Evolutionary conservation across 169 alveolate genomes (phyloP), one percentile per base, ranked within the genome.

Genomic region (Fabrea salina): DNA sequence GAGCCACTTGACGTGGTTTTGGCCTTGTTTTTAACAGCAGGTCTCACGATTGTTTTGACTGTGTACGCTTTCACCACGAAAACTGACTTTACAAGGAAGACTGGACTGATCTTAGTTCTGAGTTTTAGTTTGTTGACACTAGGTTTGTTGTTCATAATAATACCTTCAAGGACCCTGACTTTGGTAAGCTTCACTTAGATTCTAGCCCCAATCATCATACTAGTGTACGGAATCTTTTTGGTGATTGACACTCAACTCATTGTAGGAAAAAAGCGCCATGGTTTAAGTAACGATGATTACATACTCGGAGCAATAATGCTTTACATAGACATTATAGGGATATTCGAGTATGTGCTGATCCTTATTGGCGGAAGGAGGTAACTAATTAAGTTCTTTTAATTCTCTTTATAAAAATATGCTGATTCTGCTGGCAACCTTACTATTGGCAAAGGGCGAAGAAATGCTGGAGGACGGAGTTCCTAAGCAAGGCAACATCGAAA

Each of bases 11-110:
- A 35, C 22, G 95, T 91, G 11, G 33, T 91, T 1, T 13, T 78
- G 6, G 93, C 95, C 11, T 85, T 78, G 19, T 22, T 84, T 8
- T 53, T 88, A 88, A 91, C 95, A 5, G 66, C 80, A 27, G 92
- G 86, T 2, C 77, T 84, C 19, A 84, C 90, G 19, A 27, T 76
- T 27, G 91, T 82, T 8, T 72, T 91, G 4, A 86, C 92, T 43
- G 57, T 74, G 7, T 87, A 79, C 78, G 93, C 95, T 13, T 30
- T 53, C 37, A 80, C 72, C 5, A 87, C 95, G 32, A 83, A 76
- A 35, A 41, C 25, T 1, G 91, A 91, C 68, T 87, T 81, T 72
- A 82, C 91, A 19, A 37, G 33, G 13, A 71, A 83, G 22, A 61
- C 56, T 0, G 92, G 84, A n/a, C 11, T 71, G 8, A 11, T 35